Percentiles rank a stretch among this genome's conserved stretches.
phyloP scores from a whole-genome alignment of 306 rosid species.

The Gastrolobium bilobum region DNA sequence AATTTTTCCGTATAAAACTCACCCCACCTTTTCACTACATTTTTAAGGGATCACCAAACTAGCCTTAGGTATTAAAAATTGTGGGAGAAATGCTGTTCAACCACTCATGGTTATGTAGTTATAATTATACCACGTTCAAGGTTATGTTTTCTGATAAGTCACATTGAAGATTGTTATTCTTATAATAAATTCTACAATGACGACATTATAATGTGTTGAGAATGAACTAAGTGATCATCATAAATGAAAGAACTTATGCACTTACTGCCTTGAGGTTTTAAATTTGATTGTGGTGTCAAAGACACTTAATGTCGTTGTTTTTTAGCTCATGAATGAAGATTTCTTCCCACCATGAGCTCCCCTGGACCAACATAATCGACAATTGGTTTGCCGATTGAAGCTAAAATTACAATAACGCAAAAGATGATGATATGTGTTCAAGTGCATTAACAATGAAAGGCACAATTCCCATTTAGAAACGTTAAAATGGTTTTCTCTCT shows the following conservation, averaged over 20 bases:
- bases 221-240: no score
- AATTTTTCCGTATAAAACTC: not conserved
- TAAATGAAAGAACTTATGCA: no score
- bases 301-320: no score
- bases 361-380: not conserved
- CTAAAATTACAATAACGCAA: constrained; percentile 19
- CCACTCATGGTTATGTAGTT: not conserved
- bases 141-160: constrained; percentile 6
- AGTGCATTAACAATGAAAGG: not conserved
- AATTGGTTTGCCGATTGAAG: constrained; percentile 1
- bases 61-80: not conserved
- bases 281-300: no score
- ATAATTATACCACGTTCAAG: not conserved
- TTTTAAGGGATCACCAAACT: constrained; percentile 4
- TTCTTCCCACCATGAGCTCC: no score
- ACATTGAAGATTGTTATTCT: constrained; percentile 4
- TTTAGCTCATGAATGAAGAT: no score
- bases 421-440: not conserved
- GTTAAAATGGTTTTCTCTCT: not conserved
- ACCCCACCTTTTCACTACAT: not conserved
- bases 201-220: not conserved
- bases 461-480: not conserved
- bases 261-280: no score
- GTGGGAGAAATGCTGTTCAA: constrained; percentile 14
- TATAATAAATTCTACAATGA: constrained; percentile 13